Percentiles rank a stretch among this genome's conserved stretches.
phyloP scores from a whole-genome alignment of 768 basidiomycete species.

The Sporobolomyces roseus region DNA sequence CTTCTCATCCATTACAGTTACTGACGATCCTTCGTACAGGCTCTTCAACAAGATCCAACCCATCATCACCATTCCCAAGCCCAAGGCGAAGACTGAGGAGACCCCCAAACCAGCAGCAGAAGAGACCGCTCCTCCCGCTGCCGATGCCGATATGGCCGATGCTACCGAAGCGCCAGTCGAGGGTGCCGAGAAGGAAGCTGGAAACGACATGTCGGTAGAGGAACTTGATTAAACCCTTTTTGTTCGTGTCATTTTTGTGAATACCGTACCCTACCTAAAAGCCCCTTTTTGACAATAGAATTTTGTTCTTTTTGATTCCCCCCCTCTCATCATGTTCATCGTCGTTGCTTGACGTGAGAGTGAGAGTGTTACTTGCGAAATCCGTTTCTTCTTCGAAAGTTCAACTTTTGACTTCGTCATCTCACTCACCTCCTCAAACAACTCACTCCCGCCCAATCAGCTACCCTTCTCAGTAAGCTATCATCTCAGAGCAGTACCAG shows the following conservation, averaged over 20 bases:
- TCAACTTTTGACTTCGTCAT: no score
- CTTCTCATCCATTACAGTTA: neutral
- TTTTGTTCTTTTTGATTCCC: no score
- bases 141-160: conserved; percentile 42
- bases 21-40: neutral
- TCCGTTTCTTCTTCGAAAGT: neutral
- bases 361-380: no score
- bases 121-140: conserved; percentile 41
- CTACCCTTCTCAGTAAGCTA: no score
- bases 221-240: conserved; percentile 9
- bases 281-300: no score
- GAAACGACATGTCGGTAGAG: conserved; percentile 20
- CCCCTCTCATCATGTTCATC: no score
- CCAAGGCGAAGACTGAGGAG: conserved; percentile 63
- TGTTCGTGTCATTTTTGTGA: neutral
- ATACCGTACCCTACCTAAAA: neutral
- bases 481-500: no score
- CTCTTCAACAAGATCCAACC: conserved; percentile 77
- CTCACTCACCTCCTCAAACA: no score
- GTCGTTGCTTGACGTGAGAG: no score
- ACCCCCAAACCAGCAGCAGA: conserved; percentile 44
- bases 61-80: conserved; percentile 88
- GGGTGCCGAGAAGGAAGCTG: conserved; percentile 13
- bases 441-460: no score
- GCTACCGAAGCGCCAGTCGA: conserved; percentile 39